These are phyloP conservation scores for Beta lomatogona DNA, from an alignment of 179 eudicot genomes.

Conservation along the genomic window DNA sequence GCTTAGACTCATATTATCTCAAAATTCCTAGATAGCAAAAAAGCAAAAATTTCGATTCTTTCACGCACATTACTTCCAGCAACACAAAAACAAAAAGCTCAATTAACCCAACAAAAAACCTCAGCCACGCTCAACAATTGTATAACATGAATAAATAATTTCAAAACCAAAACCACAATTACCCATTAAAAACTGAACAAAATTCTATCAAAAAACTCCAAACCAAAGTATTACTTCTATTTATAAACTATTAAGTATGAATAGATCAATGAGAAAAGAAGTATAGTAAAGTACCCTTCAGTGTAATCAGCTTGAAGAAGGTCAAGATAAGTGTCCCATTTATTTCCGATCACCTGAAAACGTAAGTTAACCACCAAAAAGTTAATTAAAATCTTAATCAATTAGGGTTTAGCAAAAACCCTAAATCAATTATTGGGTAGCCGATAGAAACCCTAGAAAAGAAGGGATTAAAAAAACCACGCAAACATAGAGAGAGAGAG, in stretches of 20 bases:
- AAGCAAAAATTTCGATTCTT: too few relatives aligned
- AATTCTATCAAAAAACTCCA: not conserved
- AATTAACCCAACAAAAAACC: not conserved
- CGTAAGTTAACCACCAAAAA: not conserved
- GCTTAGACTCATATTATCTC: not conserved
- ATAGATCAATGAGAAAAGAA: not conserved
- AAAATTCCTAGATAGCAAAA: too few relatives aligned
- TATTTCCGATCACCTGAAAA: conserved; percentile 80
- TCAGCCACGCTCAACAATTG: too few relatives aligned
- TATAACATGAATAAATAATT: not conserved
- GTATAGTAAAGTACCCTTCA: conserved; percentile 52
- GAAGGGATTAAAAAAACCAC: not conserved
- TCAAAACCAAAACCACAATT: not conserved
- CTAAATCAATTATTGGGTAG: not conserved
- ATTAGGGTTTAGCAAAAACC: conserved; percentile 13
- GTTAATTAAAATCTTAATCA: not conserved
- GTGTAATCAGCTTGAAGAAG: conserved; percentile 86
- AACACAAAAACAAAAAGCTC: not conserved
- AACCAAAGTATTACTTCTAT: not conserved
- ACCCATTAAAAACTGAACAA: not conserved
- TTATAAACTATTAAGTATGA: not conserved
- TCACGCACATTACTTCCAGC: not conserved
- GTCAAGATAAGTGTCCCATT: conserved; percentile 88
- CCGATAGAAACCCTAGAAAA: not conserved
- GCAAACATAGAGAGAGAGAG: not conserved